phyloP scores from a whole-genome alignment of 805 yeast species.

The Starmerella ratchasimensis region DNA sequence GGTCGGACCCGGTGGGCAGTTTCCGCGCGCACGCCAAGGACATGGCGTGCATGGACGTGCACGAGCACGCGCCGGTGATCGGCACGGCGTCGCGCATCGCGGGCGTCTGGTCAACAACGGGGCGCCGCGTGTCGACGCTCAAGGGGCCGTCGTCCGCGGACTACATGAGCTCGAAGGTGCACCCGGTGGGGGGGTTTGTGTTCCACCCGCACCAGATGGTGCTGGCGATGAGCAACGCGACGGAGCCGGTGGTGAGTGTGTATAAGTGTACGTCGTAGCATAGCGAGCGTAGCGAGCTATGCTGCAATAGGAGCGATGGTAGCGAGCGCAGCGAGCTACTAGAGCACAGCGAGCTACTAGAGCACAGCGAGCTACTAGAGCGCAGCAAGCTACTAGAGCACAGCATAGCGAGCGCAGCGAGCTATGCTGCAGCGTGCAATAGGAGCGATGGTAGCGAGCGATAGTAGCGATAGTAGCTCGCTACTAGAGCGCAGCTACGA shows the following conservation, averaged over 20 bases:
- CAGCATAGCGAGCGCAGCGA: too few species aligned
- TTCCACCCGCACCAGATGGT: slow-evolving; percentile 94
- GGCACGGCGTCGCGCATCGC: slow-evolving; percentile 75
- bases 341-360: too few species aligned
- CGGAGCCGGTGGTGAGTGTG: slow-evolving; percentile 12
- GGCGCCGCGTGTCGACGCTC: slow-evolving; percentile 53
- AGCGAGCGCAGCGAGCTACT: too few species aligned
- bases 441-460: too few species aligned
- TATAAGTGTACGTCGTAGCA: slow-evolving; percentile 11
- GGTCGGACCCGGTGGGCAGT: slow-evolving; percentile 47
- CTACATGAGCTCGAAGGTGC: slow-evolving; percentile 25
- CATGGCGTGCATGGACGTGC: slow-evolving; percentile 63
- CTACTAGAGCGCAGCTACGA: too few species aligned
- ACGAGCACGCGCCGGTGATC: slow-evolving; percentile 92
- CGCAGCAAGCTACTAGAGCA: too few species aligned
- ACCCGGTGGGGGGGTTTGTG: slow-evolving; percentile 50
- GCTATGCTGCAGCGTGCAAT: too few species aligned
- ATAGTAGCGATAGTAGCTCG: too few species aligned
- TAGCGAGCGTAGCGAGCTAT: neutral
- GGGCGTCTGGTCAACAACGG: slow-evolving; percentile 74
- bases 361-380: too few species aligned
- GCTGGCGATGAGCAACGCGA: slow-evolving; percentile 55
- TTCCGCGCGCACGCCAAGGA: slow-evolving; percentile 43
- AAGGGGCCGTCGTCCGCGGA: slow-evolving; percentile 22
- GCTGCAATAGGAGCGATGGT: neutral